These are phyloP conservation scores for Calocybe gambosa DNA, from an alignment of 1,284 basidiomycete genomes.

Conservation along the genomic window DNA sequence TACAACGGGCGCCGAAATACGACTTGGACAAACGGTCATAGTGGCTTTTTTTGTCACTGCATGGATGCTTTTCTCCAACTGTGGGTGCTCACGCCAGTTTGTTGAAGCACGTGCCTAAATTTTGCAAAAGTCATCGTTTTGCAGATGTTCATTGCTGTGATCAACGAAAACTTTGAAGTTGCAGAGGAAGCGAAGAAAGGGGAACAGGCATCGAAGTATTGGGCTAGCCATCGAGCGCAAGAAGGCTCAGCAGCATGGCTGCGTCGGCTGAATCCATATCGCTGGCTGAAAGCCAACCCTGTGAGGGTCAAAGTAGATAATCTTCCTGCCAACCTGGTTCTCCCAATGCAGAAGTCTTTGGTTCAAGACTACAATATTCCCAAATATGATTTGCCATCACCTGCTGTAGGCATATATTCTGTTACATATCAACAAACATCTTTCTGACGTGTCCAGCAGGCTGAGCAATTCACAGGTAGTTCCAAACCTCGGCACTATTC, in stretches of 20 bases:
- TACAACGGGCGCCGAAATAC: slow-evolving; percentile 57
- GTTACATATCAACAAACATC: background rate
- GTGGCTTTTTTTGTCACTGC: slow-evolving; percentile 72
- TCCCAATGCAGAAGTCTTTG: slow-evolving; percentile 72
- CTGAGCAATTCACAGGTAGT: slow-evolving; percentile 14
- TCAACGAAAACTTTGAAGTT: slow-evolving; percentile 95
- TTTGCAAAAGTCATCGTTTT: slow-evolving; percentile 78
- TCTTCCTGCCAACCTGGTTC: slow-evolving; percentile 64
- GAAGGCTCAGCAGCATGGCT: slow-evolving; percentile 63
- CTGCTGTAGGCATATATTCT: slow-evolving; percentile 19
- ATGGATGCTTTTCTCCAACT: slow-evolving; percentile 94
- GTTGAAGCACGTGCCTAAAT: slow-evolving; percentile 11
- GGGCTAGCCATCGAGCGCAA: slow-evolving; percentile 49
- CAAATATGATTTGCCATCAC: slow-evolving; percentile 25
- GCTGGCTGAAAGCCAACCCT: slow-evolving; percentile 71
- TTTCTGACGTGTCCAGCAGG: slow-evolving; percentile 18
- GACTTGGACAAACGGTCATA: slow-evolving; percentile 69
- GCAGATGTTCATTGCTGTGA: slow-evolving; percentile 98
- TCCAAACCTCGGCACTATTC: slow-evolving; percentile 41
- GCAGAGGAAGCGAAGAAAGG: slow-evolving; percentile 88
- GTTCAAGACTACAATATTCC: slow-evolving; percentile 55
- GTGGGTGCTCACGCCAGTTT: slow-evolving; percentile 40
- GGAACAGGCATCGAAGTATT: slow-evolving; percentile 72
- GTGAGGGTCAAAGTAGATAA: slow-evolving; percentile 67
- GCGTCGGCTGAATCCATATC: slow-evolving; percentile 82